Evolutionary conservation across 2,329 filamentous ascomycete genomes (phyloP), one percentile per base, ranked within the genome.

Genomic region (Epichloe uncinata): DNA sequence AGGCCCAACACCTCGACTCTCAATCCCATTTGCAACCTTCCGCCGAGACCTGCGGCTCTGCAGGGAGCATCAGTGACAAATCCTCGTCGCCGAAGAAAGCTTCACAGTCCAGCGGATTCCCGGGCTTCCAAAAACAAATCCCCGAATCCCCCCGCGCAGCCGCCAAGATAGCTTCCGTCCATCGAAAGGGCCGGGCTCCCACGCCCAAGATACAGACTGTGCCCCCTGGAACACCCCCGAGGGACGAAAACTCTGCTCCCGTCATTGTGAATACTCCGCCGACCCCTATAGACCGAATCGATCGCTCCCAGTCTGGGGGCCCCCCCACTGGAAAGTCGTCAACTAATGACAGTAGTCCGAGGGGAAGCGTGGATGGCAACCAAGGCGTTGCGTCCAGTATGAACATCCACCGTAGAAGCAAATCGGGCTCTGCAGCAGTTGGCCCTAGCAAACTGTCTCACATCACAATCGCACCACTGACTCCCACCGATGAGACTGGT

Each of bases 361-460:
- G 56, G 53, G 50, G 57, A 15, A 62, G 62, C 52, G 48, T 73
- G 55, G 71, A 77, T 73, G 76, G 82, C 54, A 74, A 79, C 43
- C 81, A 82, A 55, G 35, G 30, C 12, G 72, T 78, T 37, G 77
- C 81, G 56, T 81, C 79, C 59, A 84, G 78, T 60, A 86, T 87
- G 79, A 87, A 82, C 68, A 79, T 82, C 51, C 85, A 90, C 53
- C 67, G 73, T 59, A 70, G 75, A 56, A 64, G 63, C 53, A 72
- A 73, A 60, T 74, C 80, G 72, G 70, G 70, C 60, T 78, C 75
- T 54, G 67, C 66, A 53, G 74, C 66, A 51, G 68, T 81, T 55
- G 76, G 75, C 42, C 90, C 89, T 34, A 96, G 89, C 74, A 96
- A 94, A 68, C 75, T 96, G 37, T 95, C 90, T 35, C 89, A 79